A percentile compares a stretch with the other conserved stretches of the same genome.
phyloP scores from a whole-genome alignment of 2,329 filamentous ascomycete genomes.

The Calonectria hongkongensis region DNA sequence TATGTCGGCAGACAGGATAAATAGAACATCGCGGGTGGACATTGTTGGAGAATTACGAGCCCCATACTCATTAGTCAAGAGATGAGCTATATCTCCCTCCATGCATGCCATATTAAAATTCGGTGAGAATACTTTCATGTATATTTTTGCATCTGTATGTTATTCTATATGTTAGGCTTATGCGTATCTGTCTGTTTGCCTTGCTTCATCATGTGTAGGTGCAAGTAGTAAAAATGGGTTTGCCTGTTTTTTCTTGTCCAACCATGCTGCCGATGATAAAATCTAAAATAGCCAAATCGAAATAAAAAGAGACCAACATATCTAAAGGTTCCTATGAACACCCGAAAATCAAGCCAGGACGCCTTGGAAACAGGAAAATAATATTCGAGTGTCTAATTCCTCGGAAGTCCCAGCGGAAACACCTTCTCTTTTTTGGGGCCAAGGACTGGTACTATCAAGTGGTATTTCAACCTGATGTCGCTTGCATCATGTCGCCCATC shows the following conservation, averaged over 20 bases:
- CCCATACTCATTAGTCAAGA: no score
- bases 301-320: not conserved
- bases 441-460: not conserved
- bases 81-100: not conserved
- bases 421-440: not conserved
- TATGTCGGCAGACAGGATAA: no score
- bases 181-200: not conserved
- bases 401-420: not conserved
- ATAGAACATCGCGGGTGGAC: no score
- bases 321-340: not conserved
- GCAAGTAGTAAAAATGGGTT: not conserved
- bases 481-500: not conserved
- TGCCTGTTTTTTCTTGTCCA: not conserved
- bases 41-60: no score
- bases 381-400: not conserved
- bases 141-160: conserved; percentile 12
- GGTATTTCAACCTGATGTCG: not conserved
- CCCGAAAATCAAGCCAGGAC: not conserved
- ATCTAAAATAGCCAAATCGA: not conserved
- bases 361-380: conserved; percentile 19
- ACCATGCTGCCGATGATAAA: conserved; percentile 1
- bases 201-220: conserved; percentile 11
- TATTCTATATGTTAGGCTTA: conserved; percentile 5
- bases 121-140: not conserved
- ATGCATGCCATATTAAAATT: not conserved